These are phyloP conservation scores for Colletotrichum liaoningense DNA, from an alignment of 2,329 filamentous ascomycete genomes.

Conservation along the genomic window DNA sequence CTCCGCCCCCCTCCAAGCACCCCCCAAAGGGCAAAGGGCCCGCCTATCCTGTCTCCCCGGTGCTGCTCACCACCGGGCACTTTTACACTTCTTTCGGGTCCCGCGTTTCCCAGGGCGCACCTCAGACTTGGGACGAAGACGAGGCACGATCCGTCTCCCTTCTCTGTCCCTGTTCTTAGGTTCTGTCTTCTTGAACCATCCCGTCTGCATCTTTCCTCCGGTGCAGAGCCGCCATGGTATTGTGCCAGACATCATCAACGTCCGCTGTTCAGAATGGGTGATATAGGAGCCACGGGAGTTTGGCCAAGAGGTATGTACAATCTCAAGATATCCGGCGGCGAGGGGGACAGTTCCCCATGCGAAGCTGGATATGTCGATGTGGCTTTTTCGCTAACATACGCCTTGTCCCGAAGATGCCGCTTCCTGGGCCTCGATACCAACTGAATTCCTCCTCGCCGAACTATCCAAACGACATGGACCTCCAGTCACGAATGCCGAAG, in stretches of 20 bases:
- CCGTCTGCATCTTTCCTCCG: slow-evolving; percentile 7
- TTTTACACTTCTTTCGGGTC: slow-evolving; percentile 1
- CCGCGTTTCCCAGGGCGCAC: slow-evolving; percentile 6
- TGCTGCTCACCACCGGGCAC: slow-evolving; percentile 1
- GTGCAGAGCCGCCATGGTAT: slow-evolving; percentile 29
- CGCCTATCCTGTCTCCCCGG: neutral
- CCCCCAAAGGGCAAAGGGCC: neutral
- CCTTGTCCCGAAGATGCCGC: slow-evolving; percentile 42
- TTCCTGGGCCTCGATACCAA: slow-evolving; percentile 63
- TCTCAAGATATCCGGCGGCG: neutral
- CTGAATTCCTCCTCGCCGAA: slow-evolving; percentile 63
- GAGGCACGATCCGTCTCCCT: slow-evolving; percentile 9
- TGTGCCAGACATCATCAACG: slow-evolving; percentile 25
- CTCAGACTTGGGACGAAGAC: slow-evolving; percentile 28
- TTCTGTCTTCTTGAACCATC: neutral
- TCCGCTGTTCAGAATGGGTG: slow-evolving; percentile 34
- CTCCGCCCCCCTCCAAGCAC: neutral
- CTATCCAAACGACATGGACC: slow-evolving; percentile 58
- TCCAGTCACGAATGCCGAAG: slow-evolving; percentile 22
- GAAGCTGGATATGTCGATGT: neutral
- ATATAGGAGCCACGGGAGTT: slow-evolving; percentile 18
- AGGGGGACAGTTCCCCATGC: neutral
- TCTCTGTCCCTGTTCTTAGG: neutral
- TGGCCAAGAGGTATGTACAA: slow-evolving; percentile 28
- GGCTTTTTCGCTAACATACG: neutral